phyloP scores from a whole-genome alignment of 192 early-diverging fungal genomes.

The Coemansia sp. region DNA sequence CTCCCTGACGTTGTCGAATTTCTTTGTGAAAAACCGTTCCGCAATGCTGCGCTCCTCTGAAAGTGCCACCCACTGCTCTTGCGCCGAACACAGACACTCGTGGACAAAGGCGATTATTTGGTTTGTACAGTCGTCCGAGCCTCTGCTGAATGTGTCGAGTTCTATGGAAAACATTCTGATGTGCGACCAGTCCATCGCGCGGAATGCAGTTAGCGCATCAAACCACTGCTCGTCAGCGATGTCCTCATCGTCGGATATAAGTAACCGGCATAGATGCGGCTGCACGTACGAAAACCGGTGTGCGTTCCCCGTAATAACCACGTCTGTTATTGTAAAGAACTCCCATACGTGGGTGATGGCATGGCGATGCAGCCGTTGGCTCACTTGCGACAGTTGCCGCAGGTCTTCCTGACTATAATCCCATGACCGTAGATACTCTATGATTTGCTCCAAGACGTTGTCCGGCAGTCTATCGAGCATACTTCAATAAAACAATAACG shows the following conservation, averaged over 20 bases:
- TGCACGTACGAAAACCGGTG: conserved; percentile 13
- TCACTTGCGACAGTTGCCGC: conserved; percentile 13
- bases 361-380: conserved; percentile 4
- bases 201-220: background rate
- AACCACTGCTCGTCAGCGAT: conserved; percentile 20
- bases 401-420: conserved; percentile 24
- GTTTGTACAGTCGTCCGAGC: background rate
- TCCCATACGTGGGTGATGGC: conserved; percentile 18
- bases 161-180: conserved; percentile 34
- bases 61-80: conserved; percentile 28
- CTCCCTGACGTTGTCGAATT: background rate
- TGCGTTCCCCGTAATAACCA: background rate
- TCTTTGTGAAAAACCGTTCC: conserved; percentile 1
- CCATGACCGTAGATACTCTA: conserved; percentile 31
- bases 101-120: conserved; percentile 14
- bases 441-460: conserved; percentile 10
- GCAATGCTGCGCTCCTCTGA: background rate
- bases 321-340: conserved; percentile 29
- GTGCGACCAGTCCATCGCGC: conserved; percentile 15
- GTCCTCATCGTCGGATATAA: conserved; percentile 19
- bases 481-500: conserved; percentile 1
- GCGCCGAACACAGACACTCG: background rate
- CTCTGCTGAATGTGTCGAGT: conserved; percentile 2
- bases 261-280: conserved; percentile 18
- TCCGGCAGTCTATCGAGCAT: conserved; percentile 26